phyloP scores from a whole-genome alignment of 257 asterid genomes.

The Avicennia marina region DNA sequence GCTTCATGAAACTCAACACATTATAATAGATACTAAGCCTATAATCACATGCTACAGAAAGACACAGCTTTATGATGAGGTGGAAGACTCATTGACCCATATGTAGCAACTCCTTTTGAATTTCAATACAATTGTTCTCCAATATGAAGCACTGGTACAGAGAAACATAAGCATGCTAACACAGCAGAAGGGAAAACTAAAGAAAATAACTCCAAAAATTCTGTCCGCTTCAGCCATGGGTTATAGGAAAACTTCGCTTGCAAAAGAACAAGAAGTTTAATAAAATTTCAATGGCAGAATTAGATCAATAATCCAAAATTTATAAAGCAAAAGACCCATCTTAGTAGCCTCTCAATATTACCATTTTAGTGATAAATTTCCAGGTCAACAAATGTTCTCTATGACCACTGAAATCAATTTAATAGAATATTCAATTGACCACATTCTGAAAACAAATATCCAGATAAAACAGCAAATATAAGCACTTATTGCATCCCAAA shows the following conservation, averaged over 20 bases:
- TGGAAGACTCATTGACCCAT: not conserved
- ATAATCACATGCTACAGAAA: conserved; percentile 2
- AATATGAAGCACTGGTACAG: not conserved
- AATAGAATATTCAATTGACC: not conserved
- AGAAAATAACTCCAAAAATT: not conserved
- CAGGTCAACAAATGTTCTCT: not conserved
- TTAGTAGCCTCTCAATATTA: too few species aligned
- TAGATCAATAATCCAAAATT: not conserved
- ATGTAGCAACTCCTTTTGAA: not conserved
- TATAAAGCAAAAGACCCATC: not conserved
- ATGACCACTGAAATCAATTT: not conserved
- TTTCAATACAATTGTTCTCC: not conserved
- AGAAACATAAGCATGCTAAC: conserved; percentile 5
- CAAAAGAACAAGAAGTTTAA: not conserved
- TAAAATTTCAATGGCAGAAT: not conserved
- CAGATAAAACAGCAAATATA: too few species aligned
- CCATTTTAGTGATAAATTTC: too few species aligned
- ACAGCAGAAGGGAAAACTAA: not conserved
- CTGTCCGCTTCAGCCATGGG: too few species aligned
- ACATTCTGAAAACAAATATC: not conserved
- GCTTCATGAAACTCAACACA: too few species aligned
- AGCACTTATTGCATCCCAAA: too few species aligned
- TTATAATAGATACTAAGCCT: not conserved
- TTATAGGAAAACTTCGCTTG: not conserved
- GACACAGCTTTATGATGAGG: not conserved